These are phyloP conservation scores for Dryas drummondii DNA, from an alignment of 306 rosid genomes.

Conservation along the genomic window DNA sequence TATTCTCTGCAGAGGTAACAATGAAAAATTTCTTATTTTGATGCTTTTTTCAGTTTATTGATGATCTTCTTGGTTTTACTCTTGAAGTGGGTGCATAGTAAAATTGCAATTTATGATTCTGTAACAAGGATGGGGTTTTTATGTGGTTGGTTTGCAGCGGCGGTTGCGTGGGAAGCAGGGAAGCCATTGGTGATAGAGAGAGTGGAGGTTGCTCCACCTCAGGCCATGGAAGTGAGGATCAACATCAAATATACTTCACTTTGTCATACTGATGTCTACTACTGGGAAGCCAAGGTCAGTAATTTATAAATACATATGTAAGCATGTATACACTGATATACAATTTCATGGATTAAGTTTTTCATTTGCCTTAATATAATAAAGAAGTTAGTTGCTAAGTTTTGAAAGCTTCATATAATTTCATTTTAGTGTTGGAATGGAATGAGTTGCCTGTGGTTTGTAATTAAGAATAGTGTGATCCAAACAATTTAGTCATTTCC, in stretches of 20 bases:
- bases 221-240: constrained; percentile 35
- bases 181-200: constrained; percentile 39
- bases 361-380: background rate
- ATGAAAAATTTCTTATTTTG: background rate
- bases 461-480: background rate
- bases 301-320: background rate
- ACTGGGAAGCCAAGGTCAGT: constrained; percentile 43
- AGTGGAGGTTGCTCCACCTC: constrained; percentile 46
- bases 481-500: background rate
- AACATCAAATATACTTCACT: constrained; percentile 36
- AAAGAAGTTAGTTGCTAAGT: background rate
- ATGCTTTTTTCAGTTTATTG: background rate
- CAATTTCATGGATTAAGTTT: background rate
- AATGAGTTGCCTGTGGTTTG: background rate
- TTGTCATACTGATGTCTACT: constrained; percentile 39
- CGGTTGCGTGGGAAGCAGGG: constrained; percentile 47
- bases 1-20: constrained; percentile 35
- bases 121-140: background rate
- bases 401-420: background rate
- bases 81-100: background rate
- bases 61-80: background rate
- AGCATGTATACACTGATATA: background rate
- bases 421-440: background rate
- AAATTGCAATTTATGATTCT: background rate
- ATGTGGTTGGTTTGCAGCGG: constrained; percentile 21